phyloP scores from a whole-genome alignment of 306 rosid species.

The Alnus glutinosa region DNA sequence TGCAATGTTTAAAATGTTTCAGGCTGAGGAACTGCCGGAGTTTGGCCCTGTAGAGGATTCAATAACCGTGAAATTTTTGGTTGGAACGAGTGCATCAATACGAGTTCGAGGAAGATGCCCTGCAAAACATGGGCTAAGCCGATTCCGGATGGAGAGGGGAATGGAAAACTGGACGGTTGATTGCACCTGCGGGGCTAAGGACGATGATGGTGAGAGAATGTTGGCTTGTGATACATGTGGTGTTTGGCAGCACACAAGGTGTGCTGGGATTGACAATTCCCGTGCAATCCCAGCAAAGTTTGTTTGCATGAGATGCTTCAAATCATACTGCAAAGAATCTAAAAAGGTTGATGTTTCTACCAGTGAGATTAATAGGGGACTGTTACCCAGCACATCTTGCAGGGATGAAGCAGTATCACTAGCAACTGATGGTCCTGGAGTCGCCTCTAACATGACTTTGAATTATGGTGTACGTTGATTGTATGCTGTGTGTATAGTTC shows the following conservation, averaged over 20 bases:
- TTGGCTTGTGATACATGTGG: slow-evolving; percentile 75
- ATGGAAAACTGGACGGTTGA: slow-evolving; percentile 68
- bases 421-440: slow-evolving; percentile 13
- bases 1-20: slow-evolving; percentile 68
- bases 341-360: slow-evolving; percentile 1
- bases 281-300: slow-evolving; percentile 52
- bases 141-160: slow-evolving; percentile 70
- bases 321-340: slow-evolving; percentile 15
- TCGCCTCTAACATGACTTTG: slow-evolving; percentile 37
- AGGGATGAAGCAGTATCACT: slow-evolving; percentile 40
- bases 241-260: slow-evolving; percentile 77
- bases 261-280: slow-evolving; percentile 54
- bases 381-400: slow-evolving; percentile 32
- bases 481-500: slow-evolving; percentile 18
- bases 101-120: slow-evolving; percentile 49
- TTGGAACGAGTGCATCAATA: slow-evolving; percentile 51
- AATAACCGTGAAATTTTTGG: slow-evolving; percentile 45
- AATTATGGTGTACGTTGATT: slow-evolving; percentile 51
- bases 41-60: slow-evolving; percentile 48
- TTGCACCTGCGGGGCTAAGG: slow-evolving; percentile 71
- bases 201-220: slow-evolving; percentile 82
- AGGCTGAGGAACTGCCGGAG: slow-evolving; percentile 48
- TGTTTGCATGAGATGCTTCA: slow-evolving; percentile 38
- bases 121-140: slow-evolving; percentile 50
- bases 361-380: slow-evolving; percentile 15